Conservation (phyloP, 176 grass and related monocot species). For the Chloris gayana region DNA sequence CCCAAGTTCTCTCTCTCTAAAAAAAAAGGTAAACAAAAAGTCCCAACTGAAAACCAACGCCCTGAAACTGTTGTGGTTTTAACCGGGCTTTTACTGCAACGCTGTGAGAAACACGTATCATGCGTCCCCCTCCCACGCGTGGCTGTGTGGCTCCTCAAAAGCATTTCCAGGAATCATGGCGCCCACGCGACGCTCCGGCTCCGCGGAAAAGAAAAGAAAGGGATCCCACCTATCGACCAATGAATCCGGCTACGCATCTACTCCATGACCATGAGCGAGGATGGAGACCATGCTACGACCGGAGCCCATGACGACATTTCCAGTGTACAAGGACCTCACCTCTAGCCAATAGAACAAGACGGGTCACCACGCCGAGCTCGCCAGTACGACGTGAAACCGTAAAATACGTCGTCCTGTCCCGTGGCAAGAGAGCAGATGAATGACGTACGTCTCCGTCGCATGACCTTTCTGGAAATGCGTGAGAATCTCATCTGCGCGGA, state of each 20-base stretch:
- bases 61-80: neutral
- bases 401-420: neutral
- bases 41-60: no score
- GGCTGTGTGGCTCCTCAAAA: constrained; percentile 47
- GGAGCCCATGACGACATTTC: neutral
- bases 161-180: constrained; percentile 37
- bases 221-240: neutral
- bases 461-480: constrained; percentile 33
- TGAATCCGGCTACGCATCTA: neutral
- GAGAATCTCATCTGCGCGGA: constrained; percentile 38
- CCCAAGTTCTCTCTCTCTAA: no score
- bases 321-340: neutral
- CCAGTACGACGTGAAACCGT: neutral
- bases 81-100: neutral
- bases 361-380: neutral
- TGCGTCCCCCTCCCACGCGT: constrained; percentile 23
- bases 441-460: neutral
- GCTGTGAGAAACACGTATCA: neutral
- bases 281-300: neutral
- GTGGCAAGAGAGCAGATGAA: neutral
- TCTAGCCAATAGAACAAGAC: no score
- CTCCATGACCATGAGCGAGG: neutral
- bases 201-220: neutral
- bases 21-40: no score
- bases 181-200: no score